Conservation (phyloP, 148 eudicot genomes). For the Mesembryanthemum crystallinum region DNA sequence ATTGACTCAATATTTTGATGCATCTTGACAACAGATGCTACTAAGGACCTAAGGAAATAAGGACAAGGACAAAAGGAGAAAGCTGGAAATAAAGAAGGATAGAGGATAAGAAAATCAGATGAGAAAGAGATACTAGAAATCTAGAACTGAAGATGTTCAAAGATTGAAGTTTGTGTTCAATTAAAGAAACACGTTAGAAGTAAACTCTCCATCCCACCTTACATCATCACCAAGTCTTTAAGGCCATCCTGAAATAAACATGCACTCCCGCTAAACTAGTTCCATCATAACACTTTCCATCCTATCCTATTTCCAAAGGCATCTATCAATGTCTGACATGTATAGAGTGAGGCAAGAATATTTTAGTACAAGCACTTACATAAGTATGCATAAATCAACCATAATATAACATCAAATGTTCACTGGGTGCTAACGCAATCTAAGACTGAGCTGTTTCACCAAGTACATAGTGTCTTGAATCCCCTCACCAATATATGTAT, state of each 20-base stretch:
- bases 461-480: too few species aligned
- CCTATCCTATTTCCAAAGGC: neutral
- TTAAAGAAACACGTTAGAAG: neutral
- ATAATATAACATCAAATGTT: too few species aligned
- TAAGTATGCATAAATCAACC: too few species aligned
- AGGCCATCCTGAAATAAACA: neutral
- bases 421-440: too few species aligned
- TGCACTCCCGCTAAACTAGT: neutral
- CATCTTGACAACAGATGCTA: neutral
- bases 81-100: neutral
- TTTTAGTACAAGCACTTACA: too few species aligned
- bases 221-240: neutral
- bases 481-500: too few species aligned
- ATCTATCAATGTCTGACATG: neutral
- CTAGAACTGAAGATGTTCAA: neutral
- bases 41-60: too few species aligned
- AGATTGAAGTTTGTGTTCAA: neutral
- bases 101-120: neutral
- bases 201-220: neutral
- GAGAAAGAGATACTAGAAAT: neutral
- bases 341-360: neutral
- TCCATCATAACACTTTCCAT: neutral
- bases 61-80: too few species aligned
- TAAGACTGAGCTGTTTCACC: neutral
- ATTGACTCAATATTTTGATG: neutral